A percentile compares a stretch with the other conserved stretches of the same genome.
Evolutionary conservation across 768 basidiomycete genomes (phyloP).

Genomic region (Stropharia rugosoannulata): DNA sequence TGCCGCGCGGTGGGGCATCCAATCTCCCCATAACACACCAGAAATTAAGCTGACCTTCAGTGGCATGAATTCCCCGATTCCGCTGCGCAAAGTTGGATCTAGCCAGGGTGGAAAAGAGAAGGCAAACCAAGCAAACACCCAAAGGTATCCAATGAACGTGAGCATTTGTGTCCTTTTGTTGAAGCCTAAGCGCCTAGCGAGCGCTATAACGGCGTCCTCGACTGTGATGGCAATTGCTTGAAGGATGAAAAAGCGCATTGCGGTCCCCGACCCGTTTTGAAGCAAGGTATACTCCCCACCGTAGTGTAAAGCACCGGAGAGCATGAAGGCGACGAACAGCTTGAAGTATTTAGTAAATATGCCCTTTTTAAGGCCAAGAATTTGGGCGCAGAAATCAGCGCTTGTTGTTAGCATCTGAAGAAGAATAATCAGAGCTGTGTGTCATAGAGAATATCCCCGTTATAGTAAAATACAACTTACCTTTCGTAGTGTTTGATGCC

Average conservation of each 20-base stretch:
- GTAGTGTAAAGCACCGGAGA: conserved; percentile 32
- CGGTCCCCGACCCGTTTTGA: conserved; percentile 8
- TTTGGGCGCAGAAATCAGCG: conserved; percentile 21
- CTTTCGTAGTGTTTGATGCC: too few relatives aligned
- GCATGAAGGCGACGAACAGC: conserved; percentile 30
- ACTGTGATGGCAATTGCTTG: conserved; percentile 30
- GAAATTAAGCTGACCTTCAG: neutral
- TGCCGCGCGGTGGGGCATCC: neutral
- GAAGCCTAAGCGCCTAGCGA: conserved; percentile 16
- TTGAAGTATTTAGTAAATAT: conserved; percentile 26
- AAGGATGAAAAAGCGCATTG: conserved; percentile 15
- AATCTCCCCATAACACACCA: neutral
- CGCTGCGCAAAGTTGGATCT: conserved; percentile 14
- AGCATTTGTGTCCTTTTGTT: conserved; percentile 3
- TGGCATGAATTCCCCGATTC: conserved; percentile 13
- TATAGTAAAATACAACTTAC: conserved; percentile 19
- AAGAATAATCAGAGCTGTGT: neutral
- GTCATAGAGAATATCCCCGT: neutral
- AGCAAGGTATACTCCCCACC: conserved; percentile 26
- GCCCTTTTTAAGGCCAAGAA: conserved; percentile 23
- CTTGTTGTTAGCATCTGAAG: conserved; percentile 25
- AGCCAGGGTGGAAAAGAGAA: conserved; percentile 18
- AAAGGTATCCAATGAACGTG: conserved; percentile 21
- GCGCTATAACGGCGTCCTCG: conserved; percentile 27
- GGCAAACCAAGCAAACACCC: conserved; percentile 26